Evolutionary conservation across 2,329 filamentous ascomycete species (phyloP).

Genomic region (Stagonosporopsis tanaceti): DNA sequence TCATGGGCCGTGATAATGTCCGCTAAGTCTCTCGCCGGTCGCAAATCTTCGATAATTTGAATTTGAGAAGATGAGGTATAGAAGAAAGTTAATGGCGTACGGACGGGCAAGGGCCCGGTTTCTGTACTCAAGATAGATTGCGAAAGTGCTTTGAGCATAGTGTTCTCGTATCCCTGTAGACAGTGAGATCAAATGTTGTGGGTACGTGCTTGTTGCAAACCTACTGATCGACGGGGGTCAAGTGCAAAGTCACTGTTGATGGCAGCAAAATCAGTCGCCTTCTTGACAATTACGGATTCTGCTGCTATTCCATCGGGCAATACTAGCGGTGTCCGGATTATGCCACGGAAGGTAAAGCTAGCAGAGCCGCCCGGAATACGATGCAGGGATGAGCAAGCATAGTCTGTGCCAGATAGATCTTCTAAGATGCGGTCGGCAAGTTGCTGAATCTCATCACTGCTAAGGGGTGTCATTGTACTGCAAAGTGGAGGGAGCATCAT

Average conservation of each 20-base stretch:
- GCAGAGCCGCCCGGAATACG: constrained; percentile 1
- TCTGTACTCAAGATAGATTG: background rate
- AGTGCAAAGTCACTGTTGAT: constrained; percentile 5
- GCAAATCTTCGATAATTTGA: constrained; percentile 5
- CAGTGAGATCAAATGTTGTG: background rate
- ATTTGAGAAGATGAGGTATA: background rate
- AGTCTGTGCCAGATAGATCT: background rate
- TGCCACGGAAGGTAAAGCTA: constrained; percentile 5
- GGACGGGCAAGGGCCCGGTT: background rate
- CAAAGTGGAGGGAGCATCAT: background rate
- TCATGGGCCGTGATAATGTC: background rate
- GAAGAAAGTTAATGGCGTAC: background rate
- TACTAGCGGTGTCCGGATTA: background rate
- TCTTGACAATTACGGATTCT: background rate
- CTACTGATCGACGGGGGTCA: constrained; percentile 5
- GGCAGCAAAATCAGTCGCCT: constrained; percentile 3
- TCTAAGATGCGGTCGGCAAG: background rate
- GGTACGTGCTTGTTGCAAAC: background rate
- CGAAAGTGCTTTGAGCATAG: background rate
- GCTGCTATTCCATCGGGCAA: background rate
- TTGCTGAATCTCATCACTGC: background rate
- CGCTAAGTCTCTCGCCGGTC: background rate
- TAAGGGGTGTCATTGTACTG: background rate
- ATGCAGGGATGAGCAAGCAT: constrained; percentile 1
- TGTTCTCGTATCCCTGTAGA: background rate